A percentile compares a stretch with the other conserved stretches of the same genome.
These are phyloP conservation scores for Nemania diffusa DNA, from an alignment of 2,329 filamentous ascomycete species.

Conservation along the genomic window DNA sequence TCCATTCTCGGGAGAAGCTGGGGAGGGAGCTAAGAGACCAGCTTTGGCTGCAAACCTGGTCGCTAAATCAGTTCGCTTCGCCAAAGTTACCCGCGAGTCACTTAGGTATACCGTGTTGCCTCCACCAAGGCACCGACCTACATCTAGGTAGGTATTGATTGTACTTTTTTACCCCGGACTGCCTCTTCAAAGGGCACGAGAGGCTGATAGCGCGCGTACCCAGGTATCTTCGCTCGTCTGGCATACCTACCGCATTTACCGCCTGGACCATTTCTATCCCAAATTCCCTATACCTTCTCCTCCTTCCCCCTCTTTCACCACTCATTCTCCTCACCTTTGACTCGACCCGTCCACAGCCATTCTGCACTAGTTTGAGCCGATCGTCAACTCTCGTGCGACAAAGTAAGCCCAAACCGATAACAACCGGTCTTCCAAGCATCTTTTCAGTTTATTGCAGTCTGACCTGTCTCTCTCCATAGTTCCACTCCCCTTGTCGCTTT, in stretches of 20 bases:
- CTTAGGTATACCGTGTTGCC: conserved; percentile 5
- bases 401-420: conserved; percentile 39
- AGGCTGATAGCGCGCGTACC: conserved; percentile 34
- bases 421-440: conserved; percentile 40
- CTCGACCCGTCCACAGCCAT: conserved; percentile 28
- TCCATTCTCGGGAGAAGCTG: conserved; percentile 29
- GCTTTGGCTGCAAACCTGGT: conserved; percentile 24
- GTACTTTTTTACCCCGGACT: conserved; percentile 15
- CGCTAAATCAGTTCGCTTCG: conserved; percentile 22
- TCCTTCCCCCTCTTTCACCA: conserved; percentile 30
- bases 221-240: conserved; percentile 26
- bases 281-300: conserved; percentile 16
- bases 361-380: conserved; percentile 41
- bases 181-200: conserved; percentile 15
- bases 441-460: conserved; percentile 34
- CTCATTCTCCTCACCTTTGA: conserved; percentile 28
- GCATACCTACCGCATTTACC: conserved; percentile 30
- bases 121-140: conserved; percentile 24
- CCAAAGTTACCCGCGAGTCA: conserved; percentile 12
- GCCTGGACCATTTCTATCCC: conserved; percentile 19
- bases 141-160: background rate
- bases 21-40: conserved; percentile 17
- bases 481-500: conserved; percentile 29
- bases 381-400: conserved; percentile 41
- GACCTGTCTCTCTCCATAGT: conserved; percentile 27